A percentile compares a stretch with the other conserved stretches of the same genome.
These are phyloP conservation scores for Dactylis glomerata DNA, from an alignment of 176 grass and related monocot genomes.

Conservation along the genomic window DNA sequence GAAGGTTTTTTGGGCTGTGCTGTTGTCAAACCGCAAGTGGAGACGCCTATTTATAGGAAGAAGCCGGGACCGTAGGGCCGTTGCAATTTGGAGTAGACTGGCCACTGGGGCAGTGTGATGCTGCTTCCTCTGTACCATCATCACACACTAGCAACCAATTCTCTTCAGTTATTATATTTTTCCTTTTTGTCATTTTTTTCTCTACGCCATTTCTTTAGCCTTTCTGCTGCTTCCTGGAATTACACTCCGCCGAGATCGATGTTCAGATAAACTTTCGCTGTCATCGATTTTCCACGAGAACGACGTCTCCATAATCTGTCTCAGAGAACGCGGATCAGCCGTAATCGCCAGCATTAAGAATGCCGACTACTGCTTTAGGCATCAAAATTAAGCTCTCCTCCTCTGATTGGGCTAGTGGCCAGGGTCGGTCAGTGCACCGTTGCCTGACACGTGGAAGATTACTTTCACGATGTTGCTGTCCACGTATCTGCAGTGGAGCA, in stretches of 20 bases:
- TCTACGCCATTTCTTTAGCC: neutral
- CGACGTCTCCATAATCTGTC: conserved; percentile 1
- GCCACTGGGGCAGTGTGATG: neutral
- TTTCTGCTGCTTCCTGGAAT: conserved; percentile 31
- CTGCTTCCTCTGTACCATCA: conserved; percentile 39
- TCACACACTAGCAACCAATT: neutral
- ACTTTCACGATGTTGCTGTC: neutral
- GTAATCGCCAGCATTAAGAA: conserved; percentile 14
- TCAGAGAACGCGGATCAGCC: conserved; percentile 4
- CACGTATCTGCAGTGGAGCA: conserved; percentile 8
- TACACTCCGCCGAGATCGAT: neutral
- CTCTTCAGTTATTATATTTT: neutral
- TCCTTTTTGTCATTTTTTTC: neutral
- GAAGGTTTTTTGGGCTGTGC: conserved; percentile 28
- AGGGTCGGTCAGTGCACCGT: neutral
- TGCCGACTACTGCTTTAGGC: conserved; percentile 22
- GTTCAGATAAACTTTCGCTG: conserved; percentile 5
- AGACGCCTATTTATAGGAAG: conserved; percentile 64
- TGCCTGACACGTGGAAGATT: conserved; percentile 12
- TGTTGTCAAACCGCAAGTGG: conserved; percentile 34
- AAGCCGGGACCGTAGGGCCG: neutral
- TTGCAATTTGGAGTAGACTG: conserved; percentile 26
- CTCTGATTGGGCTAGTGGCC: neutral
- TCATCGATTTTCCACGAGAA: conserved; percentile 4
- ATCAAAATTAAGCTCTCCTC: neutral